Percentiles rank a stretch among this genome's conserved stretches.
These are phyloP conservation scores for Nakazawaea sp. DNA, from an alignment of 805 yeast species.

Conservation along the genomic window DNA sequence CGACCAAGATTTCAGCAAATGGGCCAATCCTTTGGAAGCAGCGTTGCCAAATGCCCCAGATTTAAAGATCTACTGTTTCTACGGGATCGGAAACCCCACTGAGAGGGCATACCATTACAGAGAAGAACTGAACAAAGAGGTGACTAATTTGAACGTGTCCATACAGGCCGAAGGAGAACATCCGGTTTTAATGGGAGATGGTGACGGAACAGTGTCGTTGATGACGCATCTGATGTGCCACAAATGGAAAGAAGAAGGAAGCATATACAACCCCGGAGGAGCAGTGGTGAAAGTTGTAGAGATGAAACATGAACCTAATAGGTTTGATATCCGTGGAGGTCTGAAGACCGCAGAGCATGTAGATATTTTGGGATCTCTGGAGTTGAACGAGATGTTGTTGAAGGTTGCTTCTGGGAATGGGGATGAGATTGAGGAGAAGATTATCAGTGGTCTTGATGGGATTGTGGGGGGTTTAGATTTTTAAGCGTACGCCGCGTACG, in stretches of 20 bases:
- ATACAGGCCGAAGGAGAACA: conserved; percentile 56
- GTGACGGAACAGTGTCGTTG: conserved; percentile 92
- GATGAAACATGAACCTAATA: conserved; percentile 87
- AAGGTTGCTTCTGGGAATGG: conserved; percentile 82
- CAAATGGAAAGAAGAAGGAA: conserved; percentile 66
- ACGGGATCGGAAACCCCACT: conserved; percentile 96
- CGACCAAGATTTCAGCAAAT: conserved; percentile 66
- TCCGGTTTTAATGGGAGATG: conserved; percentile 83
- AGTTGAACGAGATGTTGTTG: conserved; percentile 77
- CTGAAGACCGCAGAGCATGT: conserved; percentile 98
- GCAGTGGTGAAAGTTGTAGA: conserved; percentile 76
- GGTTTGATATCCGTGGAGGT: conserved; percentile 94
- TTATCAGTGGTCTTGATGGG: conserved; percentile 50
- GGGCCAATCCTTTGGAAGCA: conserved; percentile 95
- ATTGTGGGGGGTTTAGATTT: conserved; percentile 56
- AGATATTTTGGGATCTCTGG: conserved; percentile 90
- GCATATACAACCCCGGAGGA: conserved; percentile 75
- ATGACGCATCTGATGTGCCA: conserved; percentile 88
- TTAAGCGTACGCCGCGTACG: too few species aligned
- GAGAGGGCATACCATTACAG: conserved; percentile 88
- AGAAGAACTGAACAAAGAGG: conserved; percentile 50
- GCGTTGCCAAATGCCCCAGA: conserved; percentile 92
- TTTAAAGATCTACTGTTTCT: conserved; percentile 80
- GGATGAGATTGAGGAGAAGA: conserved; percentile 51
- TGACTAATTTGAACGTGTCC: conserved; percentile 54